Base-by-base conservation (phyloP, 1,284 basidiomycete species). In the Sporisorium exsertum region DNA sequence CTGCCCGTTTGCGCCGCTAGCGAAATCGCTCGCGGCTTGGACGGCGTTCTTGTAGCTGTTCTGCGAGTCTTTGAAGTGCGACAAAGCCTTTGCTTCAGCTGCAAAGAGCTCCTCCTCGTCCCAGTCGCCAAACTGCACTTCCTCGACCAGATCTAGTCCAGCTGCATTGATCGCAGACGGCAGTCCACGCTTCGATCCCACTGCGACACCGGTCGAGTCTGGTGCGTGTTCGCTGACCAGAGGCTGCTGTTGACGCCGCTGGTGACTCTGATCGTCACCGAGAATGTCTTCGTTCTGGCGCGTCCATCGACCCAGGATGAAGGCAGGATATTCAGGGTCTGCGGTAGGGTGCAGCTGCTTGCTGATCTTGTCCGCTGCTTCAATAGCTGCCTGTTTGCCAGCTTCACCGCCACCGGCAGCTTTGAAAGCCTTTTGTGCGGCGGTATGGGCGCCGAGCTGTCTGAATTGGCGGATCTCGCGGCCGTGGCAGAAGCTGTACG, bases 401-500 rank as follows among this genome's bases (percentile, higher is more conserved):
- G 64, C 58, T 5, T 59, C 53, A 2, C 72, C 77, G 4, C 70
- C 69, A 9, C 69, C 77, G 0, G 68, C 71, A 0, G 64, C 49
- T 26, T 68, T 62, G 50, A 59, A 64, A 0, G 72, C 72, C 10
- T 65, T 53, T 2, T 60, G 56, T 1, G 65, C 70, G 1, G 74
- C 74, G 5, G 58, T 56, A 22, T 53, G 55, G 1, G 70, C 37
- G 5, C 66, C 63, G 5, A 81, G 63, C 10, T 72, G 72, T 2
- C 70, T 43, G 53, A 83, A 83, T 51, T 83, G 81, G 2, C 74
- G 65, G 16, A 83, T 63, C 47, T 70, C 58, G 26, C 62, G 57
- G 5, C 81, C 81, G 20, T 82, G 74, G 57, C 81, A 83, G 73
- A 80, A 78, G 37, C 67, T 59, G 64, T 83, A 83, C 33, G 81